A percentile compares a stretch with the other conserved stretches of the same genome.
Conservation (phyloP, 148 eudicot genomes). For the Rhododendron vialii region DNA sequence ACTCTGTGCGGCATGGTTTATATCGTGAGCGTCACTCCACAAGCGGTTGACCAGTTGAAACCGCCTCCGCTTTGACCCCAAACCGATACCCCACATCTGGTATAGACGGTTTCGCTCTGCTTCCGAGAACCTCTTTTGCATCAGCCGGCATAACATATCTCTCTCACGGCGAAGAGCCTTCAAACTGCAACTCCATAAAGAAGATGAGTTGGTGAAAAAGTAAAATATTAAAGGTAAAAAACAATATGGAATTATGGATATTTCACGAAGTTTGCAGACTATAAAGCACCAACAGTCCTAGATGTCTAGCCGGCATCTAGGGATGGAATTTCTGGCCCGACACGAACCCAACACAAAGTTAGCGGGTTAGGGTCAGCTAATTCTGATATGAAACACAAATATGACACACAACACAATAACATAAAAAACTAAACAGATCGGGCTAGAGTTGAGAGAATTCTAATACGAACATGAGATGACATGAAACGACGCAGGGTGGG, state of each 20-base stretch:
- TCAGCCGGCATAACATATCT: conserved; percentile 61
- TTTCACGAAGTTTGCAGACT: no score
- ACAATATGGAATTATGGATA: background rate
- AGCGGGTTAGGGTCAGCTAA: no score
- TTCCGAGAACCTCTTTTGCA: conserved; percentile 56
- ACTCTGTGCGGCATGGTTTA: conserved; percentile 48
- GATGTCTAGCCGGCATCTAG: no score
- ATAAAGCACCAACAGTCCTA: no score
- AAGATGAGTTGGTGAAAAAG: background rate
- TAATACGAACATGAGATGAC: no score
- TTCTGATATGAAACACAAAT: no score
- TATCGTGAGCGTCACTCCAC: conserved; percentile 55
- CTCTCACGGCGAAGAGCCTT: conserved; percentile 69
- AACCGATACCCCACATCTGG: conserved; percentile 55
- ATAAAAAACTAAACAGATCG: no score
- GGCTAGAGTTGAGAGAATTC: no score
- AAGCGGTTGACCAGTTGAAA: conserved; percentile 55
- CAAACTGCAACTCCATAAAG: conserved; percentile 38
- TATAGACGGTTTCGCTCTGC: conserved; percentile 59
- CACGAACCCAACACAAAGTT: no score
- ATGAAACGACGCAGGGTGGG: no score
- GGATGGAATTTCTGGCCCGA: no score
- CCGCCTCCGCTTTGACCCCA: conserved; percentile 64
- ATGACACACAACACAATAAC: no score
- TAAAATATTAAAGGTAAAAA: background rate